phyloP scores from a whole-genome alignment of 129 eudicot genomes.

The Pseudognaphalium luteoalbum region DNA sequence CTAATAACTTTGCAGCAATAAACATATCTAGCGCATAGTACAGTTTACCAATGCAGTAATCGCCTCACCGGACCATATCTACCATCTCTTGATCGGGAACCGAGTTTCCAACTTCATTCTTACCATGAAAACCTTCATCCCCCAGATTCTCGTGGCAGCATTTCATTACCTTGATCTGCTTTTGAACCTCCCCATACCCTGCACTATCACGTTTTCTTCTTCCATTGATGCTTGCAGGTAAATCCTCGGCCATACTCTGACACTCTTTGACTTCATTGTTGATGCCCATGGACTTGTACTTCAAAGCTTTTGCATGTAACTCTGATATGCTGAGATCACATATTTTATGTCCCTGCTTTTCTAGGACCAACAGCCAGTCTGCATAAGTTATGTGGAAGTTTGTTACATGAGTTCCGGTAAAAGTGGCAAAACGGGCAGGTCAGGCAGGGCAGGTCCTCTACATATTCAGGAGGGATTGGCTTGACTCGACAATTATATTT shows the following conservation, averaged over 20 bases:
- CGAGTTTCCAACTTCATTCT: conserved; percentile 31
- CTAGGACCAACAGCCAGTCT: conserved; percentile 61
- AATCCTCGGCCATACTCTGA: conserved; percentile 37
- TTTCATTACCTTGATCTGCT: conserved; percentile 43
- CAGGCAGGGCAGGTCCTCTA: not conserved
- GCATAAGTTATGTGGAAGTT: conserved; percentile 17
- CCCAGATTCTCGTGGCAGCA: conserved; percentile 35
- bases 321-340: conserved; percentile 37
- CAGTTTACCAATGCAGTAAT: conserved; percentile 6
- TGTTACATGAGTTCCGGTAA: not conserved
- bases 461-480: not conserved
- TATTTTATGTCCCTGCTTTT: conserved; percentile 50
- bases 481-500: not conserved
- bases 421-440: not conserved
- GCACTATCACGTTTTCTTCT: conserved; percentile 57
- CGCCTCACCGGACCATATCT: conserved; percentile 39
- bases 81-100: conserved; percentile 39
- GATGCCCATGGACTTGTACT: conserved; percentile 18
- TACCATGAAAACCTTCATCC: conserved; percentile 26
- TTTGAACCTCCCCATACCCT: conserved; percentile 34
- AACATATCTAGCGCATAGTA: conserved; percentile 24
- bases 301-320: conserved; percentile 39
- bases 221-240: conserved; percentile 32
- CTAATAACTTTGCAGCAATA: conserved; percentile 19
- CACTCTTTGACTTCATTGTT: conserved; percentile 25